A percentile compares a stretch with the other conserved stretches of the same genome.
phyloP scores from a whole-genome alignment of 1,284 basidiomycete genomes.

The Caloboletus inedulis region DNA sequence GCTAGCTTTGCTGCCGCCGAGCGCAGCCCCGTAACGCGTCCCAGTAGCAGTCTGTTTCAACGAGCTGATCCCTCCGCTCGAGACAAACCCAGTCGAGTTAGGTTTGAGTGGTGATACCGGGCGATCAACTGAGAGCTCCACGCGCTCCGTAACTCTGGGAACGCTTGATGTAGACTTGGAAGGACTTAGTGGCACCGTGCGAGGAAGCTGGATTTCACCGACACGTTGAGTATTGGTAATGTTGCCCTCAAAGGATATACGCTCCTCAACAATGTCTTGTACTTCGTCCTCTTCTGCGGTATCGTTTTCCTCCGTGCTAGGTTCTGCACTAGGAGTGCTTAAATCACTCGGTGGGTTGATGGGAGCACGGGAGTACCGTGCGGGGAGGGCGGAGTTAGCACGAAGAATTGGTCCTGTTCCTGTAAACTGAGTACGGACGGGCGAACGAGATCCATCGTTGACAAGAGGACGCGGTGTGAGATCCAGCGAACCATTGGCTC shows the following conservation, averaged over 20 bases:
- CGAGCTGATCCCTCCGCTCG: constrained; percentile 22
- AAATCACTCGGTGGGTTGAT: constrained; percentile 15
- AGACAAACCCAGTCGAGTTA: constrained; percentile 24
- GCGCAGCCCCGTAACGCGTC: constrained; percentile 49
- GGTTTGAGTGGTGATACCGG: constrained; percentile 26
- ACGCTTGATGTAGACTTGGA: constrained; percentile 19
- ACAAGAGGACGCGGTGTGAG: constrained; percentile 18
- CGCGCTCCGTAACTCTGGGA: constrained; percentile 11
- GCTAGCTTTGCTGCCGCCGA: constrained; percentile 33
- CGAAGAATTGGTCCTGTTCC: constrained; percentile 28
- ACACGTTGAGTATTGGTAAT: constrained; percentile 38
- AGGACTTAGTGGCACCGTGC: constrained; percentile 38
- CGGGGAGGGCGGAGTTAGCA: constrained; percentile 30
- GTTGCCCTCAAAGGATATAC: constrained; percentile 25
- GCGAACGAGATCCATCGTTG: constrained; percentile 29
- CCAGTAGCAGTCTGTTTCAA: constrained; percentile 45
- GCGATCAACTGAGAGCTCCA: constrained; percentile 12
- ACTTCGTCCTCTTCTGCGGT: constrained; percentile 31
- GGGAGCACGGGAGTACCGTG: constrained; percentile 31
- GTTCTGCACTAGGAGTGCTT: constrained; percentile 2
- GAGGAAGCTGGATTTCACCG: constrained; percentile 36
- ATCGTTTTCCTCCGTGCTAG: constrained; percentile 22
- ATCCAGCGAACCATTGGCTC: constrained; percentile 27
- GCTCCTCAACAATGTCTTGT: constrained; percentile 20
- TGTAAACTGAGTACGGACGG: constrained; percentile 32